Percentiles rank a stretch among this genome's conserved stretches.
Evolutionary conservation across 2,329 filamentous ascomycete species (phyloP).

Genomic region (Monosporascus sp.): DNA sequence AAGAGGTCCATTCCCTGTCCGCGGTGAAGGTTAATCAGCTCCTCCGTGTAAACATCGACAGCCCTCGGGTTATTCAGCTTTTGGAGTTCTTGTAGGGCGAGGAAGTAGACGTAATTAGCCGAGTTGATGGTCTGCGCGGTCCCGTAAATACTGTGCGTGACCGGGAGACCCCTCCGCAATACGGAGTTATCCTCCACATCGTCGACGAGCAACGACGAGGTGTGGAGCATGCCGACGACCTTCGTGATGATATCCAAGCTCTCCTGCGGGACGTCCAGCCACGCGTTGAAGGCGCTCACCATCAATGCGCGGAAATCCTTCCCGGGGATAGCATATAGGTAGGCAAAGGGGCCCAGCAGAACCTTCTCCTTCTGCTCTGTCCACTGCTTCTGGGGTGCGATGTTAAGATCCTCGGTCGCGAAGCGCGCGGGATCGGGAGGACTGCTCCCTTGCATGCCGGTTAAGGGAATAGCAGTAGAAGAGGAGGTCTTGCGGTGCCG

Average conservation of each 20-base stretch:
- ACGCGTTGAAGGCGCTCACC: conserved; percentile 75
- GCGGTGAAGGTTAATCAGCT: conserved; percentile 77
- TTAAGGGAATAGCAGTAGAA: conserved; percentile 14
- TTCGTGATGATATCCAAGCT: conserved; percentile 70
- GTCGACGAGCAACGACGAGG: conserved; percentile 76
- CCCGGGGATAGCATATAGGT: conserved; percentile 71
- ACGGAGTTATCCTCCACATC: conserved; percentile 81
- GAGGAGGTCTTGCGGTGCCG: conserved; percentile 25
- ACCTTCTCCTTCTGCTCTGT: conserved; percentile 71
- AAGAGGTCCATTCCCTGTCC: conserved; percentile 90
- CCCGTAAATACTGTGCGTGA: conserved; percentile 80
- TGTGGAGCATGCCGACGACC: conserved; percentile 81
- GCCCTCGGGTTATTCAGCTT: conserved; percentile 63
- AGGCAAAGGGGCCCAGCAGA: conserved; percentile 73
- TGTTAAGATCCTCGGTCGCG: conserved; percentile 51
- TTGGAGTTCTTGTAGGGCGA: conserved; percentile 68
- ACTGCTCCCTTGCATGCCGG: conserved; percentile 33
- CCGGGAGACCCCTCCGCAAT: conserved; percentile 72
- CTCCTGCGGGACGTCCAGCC: conserved; percentile 67
- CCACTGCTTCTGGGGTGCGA: conserved; percentile 53
- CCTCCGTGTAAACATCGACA: conserved; percentile 71
- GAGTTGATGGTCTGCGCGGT: conserved; percentile 85
- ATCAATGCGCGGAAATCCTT: conserved; percentile 80
- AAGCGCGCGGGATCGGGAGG: conserved; percentile 48
- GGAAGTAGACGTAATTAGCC: conserved; percentile 85